These are phyloP conservation scores for Tagetes patula DNA, from an alignment of 129 eudicot species.

Conservation along the genomic window DNA sequence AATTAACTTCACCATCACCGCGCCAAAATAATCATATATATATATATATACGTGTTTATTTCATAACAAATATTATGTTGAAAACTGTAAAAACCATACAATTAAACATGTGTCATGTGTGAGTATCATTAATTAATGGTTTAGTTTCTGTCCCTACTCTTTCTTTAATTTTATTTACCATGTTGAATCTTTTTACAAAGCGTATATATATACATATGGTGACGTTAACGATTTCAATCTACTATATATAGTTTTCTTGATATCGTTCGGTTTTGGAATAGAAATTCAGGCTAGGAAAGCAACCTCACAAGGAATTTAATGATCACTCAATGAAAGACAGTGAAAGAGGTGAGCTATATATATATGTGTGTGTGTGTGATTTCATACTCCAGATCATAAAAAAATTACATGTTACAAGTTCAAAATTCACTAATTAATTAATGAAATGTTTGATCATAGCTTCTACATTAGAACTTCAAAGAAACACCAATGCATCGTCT, in stretches of 20 bases:
- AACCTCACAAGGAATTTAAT: constrained; percentile 93
- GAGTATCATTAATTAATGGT: too few relatives aligned
- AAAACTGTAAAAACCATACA: too few relatives aligned
- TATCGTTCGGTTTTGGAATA: constrained; percentile 24
- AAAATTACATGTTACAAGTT: not conserved
- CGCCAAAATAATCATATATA: not conserved
- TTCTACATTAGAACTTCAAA: constrained; percentile 73
- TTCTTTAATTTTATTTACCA: too few relatives aligned
- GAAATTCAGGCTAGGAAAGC: constrained; percentile 99
- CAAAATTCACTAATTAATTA: not conserved
- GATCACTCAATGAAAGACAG: constrained; percentile 83
- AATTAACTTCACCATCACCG: not conserved
- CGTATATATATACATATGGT: not conserved
- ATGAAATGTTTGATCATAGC: constrained; percentile 33
- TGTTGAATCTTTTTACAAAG: too few relatives aligned
- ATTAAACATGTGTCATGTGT: too few relatives aligned
- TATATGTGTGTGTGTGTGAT: not conserved
- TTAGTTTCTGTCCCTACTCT: not conserved
- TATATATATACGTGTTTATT: not conserved
- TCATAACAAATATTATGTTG: not conserved
- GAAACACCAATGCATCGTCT: constrained; percentile 65
- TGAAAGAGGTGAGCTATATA: constrained; percentile 54
- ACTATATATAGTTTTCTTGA: not conserved
- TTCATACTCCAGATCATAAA: not conserved
- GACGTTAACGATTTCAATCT: not conserved